Conservation (phyloP, 495 filamentous ascomycete genomes). For the Talaromyces liani region DNA sequence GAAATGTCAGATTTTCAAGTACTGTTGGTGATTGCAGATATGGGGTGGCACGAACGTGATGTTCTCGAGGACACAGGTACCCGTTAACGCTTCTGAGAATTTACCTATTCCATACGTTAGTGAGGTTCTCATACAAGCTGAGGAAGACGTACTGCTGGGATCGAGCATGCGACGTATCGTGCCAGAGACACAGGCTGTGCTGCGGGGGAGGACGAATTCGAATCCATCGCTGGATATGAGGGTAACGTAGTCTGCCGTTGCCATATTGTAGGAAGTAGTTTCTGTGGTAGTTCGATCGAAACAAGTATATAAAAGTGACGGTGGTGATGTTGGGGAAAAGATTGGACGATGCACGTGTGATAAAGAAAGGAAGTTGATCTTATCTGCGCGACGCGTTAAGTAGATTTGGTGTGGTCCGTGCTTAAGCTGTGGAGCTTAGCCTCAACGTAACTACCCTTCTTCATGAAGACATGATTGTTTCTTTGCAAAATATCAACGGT, state of each 20-base stretch:
- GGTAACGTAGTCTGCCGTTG: slow-evolving; percentile 57
- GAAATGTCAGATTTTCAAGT: neutral
- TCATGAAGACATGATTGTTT: neutral
- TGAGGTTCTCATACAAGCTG: neutral
- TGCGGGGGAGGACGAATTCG: slow-evolving; percentile 78
- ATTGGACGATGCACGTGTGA: neutral
- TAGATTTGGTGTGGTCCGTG: slow-evolving; percentile 5
- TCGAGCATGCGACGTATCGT: slow-evolving; percentile 83
- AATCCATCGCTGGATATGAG: slow-evolving; percentile 81
- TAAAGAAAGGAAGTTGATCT: neutral
- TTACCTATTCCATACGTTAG: slow-evolving; percentile 37
- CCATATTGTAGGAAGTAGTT: neutral
- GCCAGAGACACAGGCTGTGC: slow-evolving; percentile 64
- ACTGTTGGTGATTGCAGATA: neutral
- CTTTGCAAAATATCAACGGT: neutral
- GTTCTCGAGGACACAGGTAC: slow-evolving; percentile 59
- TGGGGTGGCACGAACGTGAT: slow-evolving; percentile 52
- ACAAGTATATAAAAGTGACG: neutral
- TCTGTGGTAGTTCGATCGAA: neutral
- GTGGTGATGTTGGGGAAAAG: neutral
- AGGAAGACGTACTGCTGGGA: slow-evolving; percentile 50
- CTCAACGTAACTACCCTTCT: neutral
- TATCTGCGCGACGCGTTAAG: neutral
- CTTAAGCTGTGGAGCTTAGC: slow-evolving; percentile 1
- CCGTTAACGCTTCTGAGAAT: slow-evolving; percentile 62